phyloP scores from a whole-genome alignment of 805 yeast genomes.

The Monosporozyma siamensis region DNA sequence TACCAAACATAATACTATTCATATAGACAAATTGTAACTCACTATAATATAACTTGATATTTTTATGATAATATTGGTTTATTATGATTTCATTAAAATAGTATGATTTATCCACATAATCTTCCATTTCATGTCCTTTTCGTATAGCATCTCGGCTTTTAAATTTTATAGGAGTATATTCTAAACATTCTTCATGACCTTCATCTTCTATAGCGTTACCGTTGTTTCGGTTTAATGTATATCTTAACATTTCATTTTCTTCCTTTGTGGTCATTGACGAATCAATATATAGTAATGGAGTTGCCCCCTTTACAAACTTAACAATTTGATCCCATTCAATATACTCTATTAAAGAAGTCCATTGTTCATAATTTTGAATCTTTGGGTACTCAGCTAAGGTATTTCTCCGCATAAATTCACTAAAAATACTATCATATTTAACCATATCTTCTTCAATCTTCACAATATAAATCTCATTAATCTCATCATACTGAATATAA shows the following conservation, averaged over 20 bases:
- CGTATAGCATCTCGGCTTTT: conserved; percentile 26
- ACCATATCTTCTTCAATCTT: conserved; percentile 7
- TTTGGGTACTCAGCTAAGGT: conserved; percentile 18
- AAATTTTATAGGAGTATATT: conserved; percentile 21
- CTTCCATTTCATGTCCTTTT: conserved; percentile 36
- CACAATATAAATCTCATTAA: conserved; percentile 13
- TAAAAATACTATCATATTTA: conserved; percentile 9
- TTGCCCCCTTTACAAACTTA: not conserved
- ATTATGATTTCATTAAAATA: conserved; percentile 35
- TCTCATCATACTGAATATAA: conserved; percentile 13
- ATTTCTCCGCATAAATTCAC: conserved; percentile 6
- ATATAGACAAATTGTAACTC: conserved; percentile 49
- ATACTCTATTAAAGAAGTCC: conserved; percentile 13
- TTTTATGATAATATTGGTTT: conserved; percentile 15
- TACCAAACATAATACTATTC: conserved; percentile 45
- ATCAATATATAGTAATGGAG: conserved; percentile 16
- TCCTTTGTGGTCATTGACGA: conserved; percentile 24
- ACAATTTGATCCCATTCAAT: conserved; percentile 11
- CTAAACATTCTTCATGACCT: conserved; percentile 3
- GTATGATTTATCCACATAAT: conserved; percentile 55
- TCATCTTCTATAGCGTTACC: not conserved
- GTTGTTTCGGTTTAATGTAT: conserved; percentile 5
- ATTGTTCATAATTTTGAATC: conserved; percentile 14
- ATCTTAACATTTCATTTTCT: conserved; percentile 14
- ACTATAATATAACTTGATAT: conserved; percentile 32